phyloP scores from a whole-genome alignment of 352 stramenopile genomes.

The Phytophthora tentaculata region DNA sequence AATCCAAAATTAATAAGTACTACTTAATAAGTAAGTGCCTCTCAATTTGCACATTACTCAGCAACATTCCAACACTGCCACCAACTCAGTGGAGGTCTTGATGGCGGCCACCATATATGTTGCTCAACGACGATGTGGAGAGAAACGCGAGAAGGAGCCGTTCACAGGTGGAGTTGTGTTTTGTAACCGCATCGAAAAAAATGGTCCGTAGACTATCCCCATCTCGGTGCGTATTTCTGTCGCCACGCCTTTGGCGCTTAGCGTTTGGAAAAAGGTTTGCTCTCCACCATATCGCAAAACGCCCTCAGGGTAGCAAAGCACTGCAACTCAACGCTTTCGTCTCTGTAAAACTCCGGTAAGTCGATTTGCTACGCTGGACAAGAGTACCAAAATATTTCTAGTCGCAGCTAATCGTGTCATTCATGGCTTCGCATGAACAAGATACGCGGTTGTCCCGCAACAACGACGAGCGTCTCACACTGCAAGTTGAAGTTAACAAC shows the following conservation, averaged over 20 bases:
- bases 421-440: slow-evolving; percentile 21
- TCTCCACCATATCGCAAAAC: slow-evolving; percentile 22
- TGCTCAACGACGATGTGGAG: no score
- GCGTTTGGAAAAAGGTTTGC: neutral
- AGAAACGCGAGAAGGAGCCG: neutral
- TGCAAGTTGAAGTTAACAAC: slow-evolving; percentile 23
- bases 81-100: no score
- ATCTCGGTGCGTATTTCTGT: slow-evolving; percentile 29
- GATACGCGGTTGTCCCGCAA: slow-evolving; percentile 19
- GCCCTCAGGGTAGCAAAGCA: neutral
- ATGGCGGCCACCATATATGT: no score
- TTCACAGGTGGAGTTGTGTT: neutral
- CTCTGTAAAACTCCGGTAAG: neutral
- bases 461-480: slow-evolving; percentile 1
- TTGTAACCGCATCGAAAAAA: slow-evolving; percentile 15
- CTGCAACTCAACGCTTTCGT: neutral
- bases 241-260: slow-evolving; percentile 22
- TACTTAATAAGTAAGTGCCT: no score
- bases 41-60: no score
- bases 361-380: neutral
- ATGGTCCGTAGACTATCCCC: slow-evolving; percentile 14
- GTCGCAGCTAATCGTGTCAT: neutral
- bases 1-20: no score
- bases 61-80: no score
- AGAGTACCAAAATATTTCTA: neutral